Percentiles rank a stretch among this genome's conserved stretches.
phyloP scores from a whole-genome alignment of 2,329 filamentous ascomycete species.

The Dothistroma septosporum region DNA sequence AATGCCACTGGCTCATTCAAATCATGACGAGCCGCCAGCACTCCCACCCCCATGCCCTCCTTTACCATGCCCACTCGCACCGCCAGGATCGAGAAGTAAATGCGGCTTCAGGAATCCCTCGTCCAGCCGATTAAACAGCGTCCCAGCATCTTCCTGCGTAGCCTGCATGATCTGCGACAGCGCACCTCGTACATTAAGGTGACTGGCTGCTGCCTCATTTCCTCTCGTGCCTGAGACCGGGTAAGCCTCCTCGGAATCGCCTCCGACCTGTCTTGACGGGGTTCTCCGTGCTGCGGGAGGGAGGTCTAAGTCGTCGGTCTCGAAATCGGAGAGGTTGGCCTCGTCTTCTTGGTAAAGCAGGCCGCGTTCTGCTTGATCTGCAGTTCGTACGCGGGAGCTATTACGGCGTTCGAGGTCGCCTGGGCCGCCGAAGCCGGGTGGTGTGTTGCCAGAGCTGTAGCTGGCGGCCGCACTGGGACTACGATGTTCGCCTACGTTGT shows the following conservation, averaged over 20 bases:
- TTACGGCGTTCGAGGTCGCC: constrained; percentile 49
- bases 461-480: constrained; percentile 51
- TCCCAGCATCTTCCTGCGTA: constrained; percentile 78
- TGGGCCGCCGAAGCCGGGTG: constrained; percentile 37
- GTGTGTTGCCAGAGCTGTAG: constrained; percentile 57
- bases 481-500: constrained; percentile 31
- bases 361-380: constrained; percentile 49
- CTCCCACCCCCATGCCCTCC: constrained; percentile 11
- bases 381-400: constrained; percentile 45
- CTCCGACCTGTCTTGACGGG: constrained; percentile 36
- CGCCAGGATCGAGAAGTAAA: constrained; percentile 68
- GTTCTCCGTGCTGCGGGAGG: constrained; percentile 53
- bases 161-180: constrained; percentile 75
- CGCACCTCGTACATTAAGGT: constrained; percentile 64
- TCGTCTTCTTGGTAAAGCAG: constrained; percentile 50
- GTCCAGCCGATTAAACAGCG: constrained; percentile 86
- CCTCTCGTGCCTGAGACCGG: constrained; percentile 39
- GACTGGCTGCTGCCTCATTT: constrained; percentile 16
- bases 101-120: constrained; percentile 95
- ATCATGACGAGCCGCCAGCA: constrained; percentile 2
- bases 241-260: constrained; percentile 31
- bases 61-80: constrained; percentile 14
- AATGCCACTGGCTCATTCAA: neutral
- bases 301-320: constrained; percentile 55
- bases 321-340: constrained; percentile 44